A percentile compares a stretch with the other conserved stretches of the same genome.
phyloP scores from a whole-genome alignment of 345 rosid genomes.

The Citrus maxima region DNA sequence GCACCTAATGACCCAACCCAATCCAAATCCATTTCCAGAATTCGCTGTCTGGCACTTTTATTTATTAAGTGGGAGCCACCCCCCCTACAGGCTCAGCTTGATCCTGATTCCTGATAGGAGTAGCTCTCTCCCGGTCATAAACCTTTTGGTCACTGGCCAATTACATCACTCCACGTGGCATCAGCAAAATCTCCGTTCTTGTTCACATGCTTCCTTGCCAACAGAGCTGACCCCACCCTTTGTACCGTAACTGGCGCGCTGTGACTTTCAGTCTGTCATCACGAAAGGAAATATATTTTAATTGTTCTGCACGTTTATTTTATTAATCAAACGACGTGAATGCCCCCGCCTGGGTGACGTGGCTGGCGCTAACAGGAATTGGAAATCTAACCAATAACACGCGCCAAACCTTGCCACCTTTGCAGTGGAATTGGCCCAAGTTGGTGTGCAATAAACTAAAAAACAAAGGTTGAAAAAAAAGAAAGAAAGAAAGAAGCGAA shows the following conservation, averaged over 20 bases:
- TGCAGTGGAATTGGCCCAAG: background rate
- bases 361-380: background rate
- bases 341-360: background rate
- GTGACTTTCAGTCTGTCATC: background rate
- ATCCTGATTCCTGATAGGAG: background rate
- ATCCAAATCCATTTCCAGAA: background rate
- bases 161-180: background rate
- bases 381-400: background rate
- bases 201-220: background rate
- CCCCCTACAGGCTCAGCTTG: background rate
- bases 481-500: background rate
- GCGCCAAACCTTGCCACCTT: background rate
- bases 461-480: no score
- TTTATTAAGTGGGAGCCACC: background rate
- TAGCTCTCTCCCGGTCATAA: background rate
- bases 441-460: background rate
- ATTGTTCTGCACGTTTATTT: background rate
- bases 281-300: background rate
- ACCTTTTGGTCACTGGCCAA: background rate
- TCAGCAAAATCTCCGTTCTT: background rate
- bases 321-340: background rate
- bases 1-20: background rate
- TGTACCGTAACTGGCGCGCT: background rate
- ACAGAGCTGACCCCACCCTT: background rate
- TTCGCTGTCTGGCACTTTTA: constrained; percentile 5